Percentiles rank a stretch among this genome's conserved stretches.
phyloP scores from a whole-genome alignment of 257 asterid genomes.

The Lycium barbarum region DNA sequence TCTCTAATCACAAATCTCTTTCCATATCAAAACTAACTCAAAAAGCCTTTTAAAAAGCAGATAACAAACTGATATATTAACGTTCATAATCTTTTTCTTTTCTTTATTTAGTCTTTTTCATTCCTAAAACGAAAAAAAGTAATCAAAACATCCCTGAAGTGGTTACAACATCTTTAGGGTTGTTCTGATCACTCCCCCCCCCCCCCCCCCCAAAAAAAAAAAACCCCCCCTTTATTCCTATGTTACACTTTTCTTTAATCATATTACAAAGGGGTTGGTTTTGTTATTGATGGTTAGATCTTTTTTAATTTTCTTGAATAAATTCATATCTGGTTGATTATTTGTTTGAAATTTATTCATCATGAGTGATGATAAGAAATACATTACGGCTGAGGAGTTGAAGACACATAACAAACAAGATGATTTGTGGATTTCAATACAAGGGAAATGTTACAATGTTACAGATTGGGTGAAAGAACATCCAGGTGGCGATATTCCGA shows the following conservation, averaged over 20 bases:
- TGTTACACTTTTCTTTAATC: not conserved
- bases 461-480: conserved; percentile 53
- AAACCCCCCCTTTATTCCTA: not conserved
- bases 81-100: not conserved
- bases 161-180: conserved; percentile 23
- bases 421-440: conserved; percentile 54
- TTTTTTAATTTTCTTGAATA: not conserved
- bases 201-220: not conserved
- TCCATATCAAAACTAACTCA: not conserved
- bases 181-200: conserved; percentile 26
- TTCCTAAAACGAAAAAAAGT: not conserved
- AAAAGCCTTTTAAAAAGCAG: not conserved
- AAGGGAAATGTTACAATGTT: conserved; percentile 54
- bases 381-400: conserved; percentile 45
- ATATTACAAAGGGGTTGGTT: conserved; percentile 22
- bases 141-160: conserved; percentile 1
- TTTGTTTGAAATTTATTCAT: not conserved
- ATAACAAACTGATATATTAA: not conserved
- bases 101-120: not conserved
- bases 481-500: conserved; percentile 53
- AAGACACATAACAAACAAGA: conserved; percentile 43
- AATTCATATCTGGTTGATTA: not conserved
- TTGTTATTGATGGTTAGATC: conserved; percentile 7
- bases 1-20: conserved; percentile 17
- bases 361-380: conserved; percentile 37